A percentile compares a stretch with the other conserved stretches of the same genome.
Evolutionary conservation across 495 filamentous ascomycete species (phyloP).

Genomic region (Pyrenula massariospora): DNA sequence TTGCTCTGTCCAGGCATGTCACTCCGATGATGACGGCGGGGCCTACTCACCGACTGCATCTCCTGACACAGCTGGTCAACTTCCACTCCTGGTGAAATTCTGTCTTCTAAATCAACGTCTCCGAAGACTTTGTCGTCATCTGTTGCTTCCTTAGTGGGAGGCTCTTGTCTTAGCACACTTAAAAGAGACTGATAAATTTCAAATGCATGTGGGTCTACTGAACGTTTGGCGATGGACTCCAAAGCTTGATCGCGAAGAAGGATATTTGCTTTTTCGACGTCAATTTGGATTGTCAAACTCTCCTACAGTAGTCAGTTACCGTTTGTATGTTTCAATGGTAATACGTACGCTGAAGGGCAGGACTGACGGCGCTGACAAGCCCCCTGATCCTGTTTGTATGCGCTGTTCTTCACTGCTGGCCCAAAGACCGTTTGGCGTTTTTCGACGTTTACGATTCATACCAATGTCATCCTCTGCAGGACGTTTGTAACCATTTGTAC

Average conservation of each 20-base stretch:
- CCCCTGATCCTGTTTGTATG: too few relatives aligned
- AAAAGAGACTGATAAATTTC: not conserved
- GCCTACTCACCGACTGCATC: not conserved
- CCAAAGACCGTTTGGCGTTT: not conserved
- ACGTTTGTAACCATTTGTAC: not conserved
- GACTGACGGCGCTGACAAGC: too few relatives aligned
- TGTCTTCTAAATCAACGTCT: not conserved
- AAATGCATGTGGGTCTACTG: not conserved
- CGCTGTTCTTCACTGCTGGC: too few relatives aligned
- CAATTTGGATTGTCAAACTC: too few relatives aligned
- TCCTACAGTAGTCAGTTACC: too few relatives aligned
- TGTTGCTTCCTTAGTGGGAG: not conserved
- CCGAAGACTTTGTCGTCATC: not conserved
- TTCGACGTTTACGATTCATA: not conserved
- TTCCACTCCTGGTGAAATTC: not conserved
- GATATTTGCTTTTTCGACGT: not conserved
- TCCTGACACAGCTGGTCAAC: not conserved
- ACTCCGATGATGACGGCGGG: not conserved
- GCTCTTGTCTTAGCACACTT: not conserved
- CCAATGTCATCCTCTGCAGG: not conserved
- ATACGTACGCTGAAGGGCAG: not conserved
- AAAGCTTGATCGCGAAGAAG: not conserved
- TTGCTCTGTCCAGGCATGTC: not conserved
- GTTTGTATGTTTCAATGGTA: not conserved
- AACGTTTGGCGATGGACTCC: not conserved